These are phyloP conservation scores for Phoma sp. DNA, from an alignment of 2,329 filamentous ascomycete genomes.

Conservation along the genomic window DNA sequence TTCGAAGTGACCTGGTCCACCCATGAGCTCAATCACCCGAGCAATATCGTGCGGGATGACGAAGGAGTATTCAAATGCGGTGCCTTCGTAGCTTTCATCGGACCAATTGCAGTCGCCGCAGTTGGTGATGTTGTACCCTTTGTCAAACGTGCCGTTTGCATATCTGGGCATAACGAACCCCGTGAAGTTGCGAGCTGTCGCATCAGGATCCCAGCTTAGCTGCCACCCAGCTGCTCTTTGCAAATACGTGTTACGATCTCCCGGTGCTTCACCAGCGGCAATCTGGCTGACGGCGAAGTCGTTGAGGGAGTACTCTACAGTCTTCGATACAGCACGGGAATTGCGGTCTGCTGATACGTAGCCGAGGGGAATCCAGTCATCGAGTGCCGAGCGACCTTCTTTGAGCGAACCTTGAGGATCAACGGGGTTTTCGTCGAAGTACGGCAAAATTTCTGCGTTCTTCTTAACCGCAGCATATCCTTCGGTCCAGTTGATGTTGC, in stretches of 20 bases:
- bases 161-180: constrained; percentile 49
- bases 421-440: constrained; percentile 46
- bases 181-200: constrained; percentile 47
- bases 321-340: constrained; percentile 50
- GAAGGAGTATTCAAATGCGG: constrained; percentile 55
- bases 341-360: constrained; percentile 51
- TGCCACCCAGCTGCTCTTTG: constrained; percentile 53
- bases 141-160: constrained; percentile 45
- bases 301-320: constrained; percentile 54
- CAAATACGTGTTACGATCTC: constrained; percentile 50
- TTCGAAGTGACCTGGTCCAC: constrained; percentile 50
- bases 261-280: constrained; percentile 50
- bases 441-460: constrained; percentile 67
- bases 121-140: constrained; percentile 52
- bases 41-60: constrained; percentile 54
- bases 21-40: constrained; percentile 54
- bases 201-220: constrained; percentile 50
- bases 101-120: constrained; percentile 54
- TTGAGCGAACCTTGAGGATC: constrained; percentile 49
- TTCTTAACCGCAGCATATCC: constrained; percentile 76
- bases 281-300: constrained; percentile 54
- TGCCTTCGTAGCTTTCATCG: constrained; percentile 53
- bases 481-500: constrained; percentile 72
- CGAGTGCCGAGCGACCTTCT: constrained; percentile 52
- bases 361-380: constrained; percentile 54